phyloP scores from a whole-genome alignment of 306 rosid genomes.

The Prunus padus region DNA sequence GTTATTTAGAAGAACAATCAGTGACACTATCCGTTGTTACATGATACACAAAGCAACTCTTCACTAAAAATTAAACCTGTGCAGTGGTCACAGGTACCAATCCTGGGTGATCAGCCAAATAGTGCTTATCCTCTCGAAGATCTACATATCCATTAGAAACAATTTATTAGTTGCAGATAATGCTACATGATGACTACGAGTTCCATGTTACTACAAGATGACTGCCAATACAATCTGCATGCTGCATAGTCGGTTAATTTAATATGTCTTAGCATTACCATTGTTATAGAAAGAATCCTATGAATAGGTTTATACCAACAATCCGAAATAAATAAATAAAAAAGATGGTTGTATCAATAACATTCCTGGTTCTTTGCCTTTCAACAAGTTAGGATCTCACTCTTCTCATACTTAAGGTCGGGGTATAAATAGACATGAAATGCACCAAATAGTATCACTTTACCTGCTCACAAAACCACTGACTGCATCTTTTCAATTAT shows the following conservation, averaged over 20 bases:
- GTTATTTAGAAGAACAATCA: slow-evolving; percentile 28
- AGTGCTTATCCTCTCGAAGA: slow-evolving; percentile 88
- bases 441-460: not conserved
- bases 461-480: not conserved
- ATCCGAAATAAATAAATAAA: not conserved
- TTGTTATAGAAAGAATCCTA: slow-evolving; percentile 8
- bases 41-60: slow-evolving; percentile 17
- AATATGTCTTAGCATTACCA: not conserved
- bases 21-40: slow-evolving; percentile 2
- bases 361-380: slow-evolving; percentile 9
- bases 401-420: not conserved
- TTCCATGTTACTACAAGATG: not conserved
- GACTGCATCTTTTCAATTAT: not conserved
- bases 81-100: slow-evolving; percentile 75
- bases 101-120: slow-evolving; percentile 88
- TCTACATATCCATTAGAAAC: slow-evolving; percentile 43
- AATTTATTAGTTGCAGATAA: slow-evolving; percentile 24
- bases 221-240: slow-evolving; percentile 15
- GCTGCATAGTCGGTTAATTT: slow-evolving; percentile 3
- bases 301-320: slow-evolving; percentile 6
- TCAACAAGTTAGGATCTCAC: slow-evolving; percentile 7
- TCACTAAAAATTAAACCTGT: slow-evolving; percentile 53
- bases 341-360: slow-evolving; percentile 12
- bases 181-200: slow-evolving; percentile 15
- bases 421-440: not conserved